A percentile compares a stretch with the other conserved stretches of the same genome.
These are phyloP conservation scores for Fusarium decemcellulare DNA, from an alignment of 2,329 filamentous ascomycete species.

Conservation along the genomic window DNA sequence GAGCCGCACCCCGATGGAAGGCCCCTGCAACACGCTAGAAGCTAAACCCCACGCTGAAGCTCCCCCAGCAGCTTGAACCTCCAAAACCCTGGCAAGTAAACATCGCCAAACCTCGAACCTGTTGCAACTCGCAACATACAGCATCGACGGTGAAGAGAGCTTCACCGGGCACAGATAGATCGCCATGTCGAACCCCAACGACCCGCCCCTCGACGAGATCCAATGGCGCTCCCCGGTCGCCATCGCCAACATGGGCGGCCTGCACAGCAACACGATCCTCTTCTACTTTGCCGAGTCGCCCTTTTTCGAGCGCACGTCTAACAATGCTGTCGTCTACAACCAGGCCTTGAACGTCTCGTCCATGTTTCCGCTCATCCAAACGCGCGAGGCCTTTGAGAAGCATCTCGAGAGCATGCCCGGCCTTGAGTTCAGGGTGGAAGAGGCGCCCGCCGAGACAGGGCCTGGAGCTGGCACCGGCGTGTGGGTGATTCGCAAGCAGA, in stretches of 20 bases:
- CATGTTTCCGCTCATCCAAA: constrained; percentile 71
- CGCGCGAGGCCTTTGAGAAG: constrained; percentile 74
- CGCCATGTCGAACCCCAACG: constrained; percentile 61
- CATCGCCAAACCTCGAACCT: constrained; percentile 7
- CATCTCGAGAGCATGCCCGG: constrained; percentile 75
- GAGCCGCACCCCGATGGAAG: constrained; percentile 15
- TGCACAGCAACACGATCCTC: constrained; percentile 76
- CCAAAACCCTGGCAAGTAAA: constrained; percentile 16
- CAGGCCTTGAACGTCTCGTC: constrained; percentile 74
- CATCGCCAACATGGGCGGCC: constrained; percentile 66
- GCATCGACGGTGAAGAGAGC: background rate
- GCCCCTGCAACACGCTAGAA: constrained; percentile 25
- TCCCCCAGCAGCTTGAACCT: constrained; percentile 14
- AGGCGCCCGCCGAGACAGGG: constrained; percentile 74
- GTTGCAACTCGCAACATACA: background rate
- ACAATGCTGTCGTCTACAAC: constrained; percentile 74
- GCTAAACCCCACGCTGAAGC: constrained; percentile 38
- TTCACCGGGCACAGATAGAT: background rate
- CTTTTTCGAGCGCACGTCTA: constrained; percentile 77
- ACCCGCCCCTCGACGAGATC: constrained; percentile 75
- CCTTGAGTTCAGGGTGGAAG: constrained; percentile 76
- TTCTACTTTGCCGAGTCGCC: constrained; percentile 78
- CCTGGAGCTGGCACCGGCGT: constrained; percentile 77
- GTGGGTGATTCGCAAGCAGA: constrained; percentile 80
- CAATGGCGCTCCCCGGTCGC: constrained; percentile 72